Conservation (phyloP, 2,329 filamentous ascomycete species). For the Lithohypha guttulata region DNA sequence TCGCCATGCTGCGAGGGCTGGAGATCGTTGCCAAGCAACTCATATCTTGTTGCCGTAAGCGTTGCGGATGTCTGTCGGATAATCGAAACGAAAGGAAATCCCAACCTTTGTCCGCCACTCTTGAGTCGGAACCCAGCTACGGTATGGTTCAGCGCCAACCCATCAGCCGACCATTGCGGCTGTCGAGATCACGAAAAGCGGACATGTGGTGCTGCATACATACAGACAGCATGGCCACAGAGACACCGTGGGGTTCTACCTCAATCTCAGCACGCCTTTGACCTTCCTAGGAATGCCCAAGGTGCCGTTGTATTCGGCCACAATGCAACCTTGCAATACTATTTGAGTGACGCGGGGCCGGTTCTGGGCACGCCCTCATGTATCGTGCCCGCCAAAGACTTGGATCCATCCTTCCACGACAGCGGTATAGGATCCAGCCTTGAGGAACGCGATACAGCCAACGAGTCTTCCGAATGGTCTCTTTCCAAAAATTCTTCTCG, state of each 20-base stretch:
- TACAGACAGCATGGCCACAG: slow-evolving; percentile 1
- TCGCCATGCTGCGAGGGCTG: slow-evolving; percentile 20
- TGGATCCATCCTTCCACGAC: not conserved
- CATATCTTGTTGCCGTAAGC: slow-evolving; percentile 25
- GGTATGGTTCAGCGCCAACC: slow-evolving; percentile 11
- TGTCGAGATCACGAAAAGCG: slow-evolving; percentile 15
- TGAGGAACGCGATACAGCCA: not conserved
- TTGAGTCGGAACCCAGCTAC: slow-evolving; percentile 18
- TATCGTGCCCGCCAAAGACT: not conserved
- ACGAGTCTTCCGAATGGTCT: no score
- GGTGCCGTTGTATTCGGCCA: slow-evolving; percentile 9
- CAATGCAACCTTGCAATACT: not conserved
- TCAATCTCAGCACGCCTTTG: no score
- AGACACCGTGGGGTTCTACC: not conserved
- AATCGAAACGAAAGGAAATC: slow-evolving; percentile 16
- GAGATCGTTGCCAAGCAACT: slow-evolving; percentile 22
- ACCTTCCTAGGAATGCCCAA: not conserved
- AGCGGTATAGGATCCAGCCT: slow-evolving; percentile 3
- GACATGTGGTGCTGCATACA: not conserved
- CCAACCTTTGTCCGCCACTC: slow-evolving; percentile 7
- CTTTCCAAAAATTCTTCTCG: no score
- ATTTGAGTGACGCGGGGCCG: not conserved
- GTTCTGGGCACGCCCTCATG: not conserved
- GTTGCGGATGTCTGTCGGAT: slow-evolving; percentile 23
- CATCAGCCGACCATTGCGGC: slow-evolving; percentile 14